These are phyloP conservation scores for Sporothrix variecibatus DNA, from an alignment of 2,329 filamentous ascomycete genomes.

Conservation along the genomic window DNA sequence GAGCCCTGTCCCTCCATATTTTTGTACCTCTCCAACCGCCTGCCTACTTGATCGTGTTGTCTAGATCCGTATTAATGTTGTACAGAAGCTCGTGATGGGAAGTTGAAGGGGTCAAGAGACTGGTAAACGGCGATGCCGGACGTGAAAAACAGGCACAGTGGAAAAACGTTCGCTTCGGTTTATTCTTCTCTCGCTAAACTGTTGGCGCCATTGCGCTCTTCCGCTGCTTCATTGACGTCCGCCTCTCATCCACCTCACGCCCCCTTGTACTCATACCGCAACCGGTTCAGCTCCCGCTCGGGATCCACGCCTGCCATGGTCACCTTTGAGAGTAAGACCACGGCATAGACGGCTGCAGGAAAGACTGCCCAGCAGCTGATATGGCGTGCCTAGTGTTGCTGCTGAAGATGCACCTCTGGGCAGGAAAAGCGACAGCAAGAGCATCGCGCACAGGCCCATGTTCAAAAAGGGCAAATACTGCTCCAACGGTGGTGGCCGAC, in stretches of 20 bases:
- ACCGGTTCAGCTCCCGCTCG: conserved; percentile 60
- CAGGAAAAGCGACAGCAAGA: conserved; percentile 48
- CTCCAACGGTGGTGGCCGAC: conserved; percentile 50
- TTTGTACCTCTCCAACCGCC: background rate
- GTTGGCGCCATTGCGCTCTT: background rate
- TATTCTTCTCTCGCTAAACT: background rate
- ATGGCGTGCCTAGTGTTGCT: conserved; percentile 37
- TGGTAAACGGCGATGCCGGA: conserved; percentile 6
- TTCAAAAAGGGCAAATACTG: conserved; percentile 64
- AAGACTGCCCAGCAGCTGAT: conserved; percentile 47
- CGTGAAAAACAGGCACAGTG: background rate
- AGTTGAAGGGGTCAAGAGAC: background rate
- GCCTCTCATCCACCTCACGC: conserved; percentile 46
- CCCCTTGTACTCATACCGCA: conserved; percentile 69
- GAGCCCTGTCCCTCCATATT: background rate
- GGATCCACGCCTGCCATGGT: conserved; percentile 71
- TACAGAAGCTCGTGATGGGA: conserved; percentile 16
- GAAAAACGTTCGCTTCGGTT: background rate
- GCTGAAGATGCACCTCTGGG: conserved; percentile 35
- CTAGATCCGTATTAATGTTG: background rate
- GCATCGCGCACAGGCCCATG: conserved; percentile 54
- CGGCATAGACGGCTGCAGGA: conserved; percentile 59
- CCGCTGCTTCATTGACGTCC: background rate
- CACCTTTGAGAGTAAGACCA: conserved; percentile 63
- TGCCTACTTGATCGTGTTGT: background rate